These are phyloP conservation scores for Malus asiatica DNA, from an alignment of 306 rosid genomes.

Conservation along the genomic window DNA sequence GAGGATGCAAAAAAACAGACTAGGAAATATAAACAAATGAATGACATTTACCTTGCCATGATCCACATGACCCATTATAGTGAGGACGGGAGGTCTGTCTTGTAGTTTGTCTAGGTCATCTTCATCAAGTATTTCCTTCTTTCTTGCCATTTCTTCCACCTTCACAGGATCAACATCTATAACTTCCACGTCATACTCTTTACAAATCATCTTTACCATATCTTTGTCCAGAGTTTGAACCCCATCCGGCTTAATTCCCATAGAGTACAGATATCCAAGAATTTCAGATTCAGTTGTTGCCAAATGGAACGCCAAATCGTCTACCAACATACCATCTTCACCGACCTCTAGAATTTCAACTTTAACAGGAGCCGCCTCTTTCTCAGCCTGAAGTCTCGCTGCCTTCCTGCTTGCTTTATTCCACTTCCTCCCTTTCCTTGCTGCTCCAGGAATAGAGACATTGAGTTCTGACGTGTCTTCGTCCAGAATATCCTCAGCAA, in stretches of 20 bases:
- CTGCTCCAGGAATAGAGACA: constrained; percentile 64
- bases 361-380: constrained; percentile 94
- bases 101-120: constrained; percentile 76
- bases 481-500: constrained; percentile 37
- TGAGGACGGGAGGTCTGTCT: constrained; percentile 90
- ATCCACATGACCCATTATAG: constrained; percentile 99
- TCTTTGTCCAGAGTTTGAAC: constrained; percentile 88
- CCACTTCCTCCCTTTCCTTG: constrained; percentile 96
- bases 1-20: not conserved
- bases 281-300: constrained; percentile 76
- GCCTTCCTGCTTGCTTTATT: constrained; percentile 97
- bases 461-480: constrained; percentile 63
- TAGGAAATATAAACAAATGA: constrained; percentile 7
- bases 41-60: constrained; percentile 74
- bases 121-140: constrained; percentile 62
- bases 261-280: constrained; percentile 75
- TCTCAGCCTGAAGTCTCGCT: constrained; percentile 92
- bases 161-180: constrained; percentile 66
- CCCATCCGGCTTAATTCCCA: constrained; percentile 94
- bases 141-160: constrained; percentile 71
- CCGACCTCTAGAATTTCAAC: constrained; percentile 91
- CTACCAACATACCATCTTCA: constrained; percentile 72
- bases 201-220: constrained; percentile 93
- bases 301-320: constrained; percentile 76
- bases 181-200: constrained; percentile 76